Evolutionary conservation across 2,329 filamentous ascomycete species (phyloP).

Genomic region (Colletotrichum graminicola): DNA sequence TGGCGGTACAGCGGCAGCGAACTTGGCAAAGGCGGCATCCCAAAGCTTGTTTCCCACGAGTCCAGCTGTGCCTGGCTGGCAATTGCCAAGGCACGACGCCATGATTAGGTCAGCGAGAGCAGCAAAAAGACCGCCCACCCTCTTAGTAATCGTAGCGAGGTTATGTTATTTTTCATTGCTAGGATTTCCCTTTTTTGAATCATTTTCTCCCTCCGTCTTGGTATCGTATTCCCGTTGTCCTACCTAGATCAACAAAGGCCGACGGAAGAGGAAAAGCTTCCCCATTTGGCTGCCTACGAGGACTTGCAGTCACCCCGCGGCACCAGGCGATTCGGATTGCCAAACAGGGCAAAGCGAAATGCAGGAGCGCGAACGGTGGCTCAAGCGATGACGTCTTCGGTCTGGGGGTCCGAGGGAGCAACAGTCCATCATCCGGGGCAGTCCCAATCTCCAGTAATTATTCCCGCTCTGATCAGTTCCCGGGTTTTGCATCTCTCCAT

Average conservation of each 20-base stretch:
- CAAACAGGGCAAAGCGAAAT: slow-evolving; percentile 30
- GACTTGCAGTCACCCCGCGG: background rate
- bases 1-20: slow-evolving; percentile 35
- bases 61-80: slow-evolving; percentile 15
- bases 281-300: background rate
- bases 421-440: background rate
- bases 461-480: slow-evolving; percentile 1
- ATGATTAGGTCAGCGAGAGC: background rate
- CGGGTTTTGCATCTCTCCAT: slow-evolving; percentile 1
- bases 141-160: slow-evolving; percentile 7
- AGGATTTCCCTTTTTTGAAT: background rate
- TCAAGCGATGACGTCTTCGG: slow-evolving; percentile 26
- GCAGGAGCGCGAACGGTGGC: slow-evolving; percentile 16
- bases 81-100: background rate
- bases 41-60: slow-evolving; percentile 35
- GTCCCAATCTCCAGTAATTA: background rate
- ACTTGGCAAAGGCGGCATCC: slow-evolving; percentile 28
- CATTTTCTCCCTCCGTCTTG: too few relatives aligned
- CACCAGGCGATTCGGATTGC: slow-evolving; percentile 1
- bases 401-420: slow-evolving; percentile 11
- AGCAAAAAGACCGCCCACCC: background rate
- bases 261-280: background rate
- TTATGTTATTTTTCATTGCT: background rate
- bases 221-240: background rate
- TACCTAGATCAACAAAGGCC: background rate